Base-by-base conservation (phyloP, 2,329 filamentous ascomycete species). In the Boeremia exigua region DNA sequence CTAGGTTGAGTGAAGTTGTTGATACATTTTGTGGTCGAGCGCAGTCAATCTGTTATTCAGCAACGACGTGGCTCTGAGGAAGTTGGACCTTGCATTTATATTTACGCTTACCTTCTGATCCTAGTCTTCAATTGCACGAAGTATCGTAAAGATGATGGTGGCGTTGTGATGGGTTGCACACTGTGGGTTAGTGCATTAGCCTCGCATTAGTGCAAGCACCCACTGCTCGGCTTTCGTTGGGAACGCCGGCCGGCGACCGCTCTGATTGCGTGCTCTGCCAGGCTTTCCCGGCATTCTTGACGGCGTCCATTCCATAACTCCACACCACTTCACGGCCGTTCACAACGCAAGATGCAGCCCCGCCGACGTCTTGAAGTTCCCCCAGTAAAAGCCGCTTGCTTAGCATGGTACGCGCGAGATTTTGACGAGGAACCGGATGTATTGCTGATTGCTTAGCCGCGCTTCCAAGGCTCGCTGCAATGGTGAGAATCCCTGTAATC, bases 391-490 rank as follows among this genome's bases (percentile, higher is more conserved):
- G 34, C 48, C 19, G 53, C 53, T n/a, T 56, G 53, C 36, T 15
- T 56, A 51, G 29, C 53, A 51, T 56, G 53, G 53, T 56, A 50
- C 9, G 34, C n/a, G 15, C 11, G 17, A 17, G n/a, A 17, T 15
- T 5, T 9, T 25, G 11, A 14, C 9, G 7, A 27, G 10, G 19
- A 11, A 10, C 19, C 14, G 7, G 11, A n/a, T 12, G 46, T 2
- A 7, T 32, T 42, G 27, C 42, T 56, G 32, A 56, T n/a, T 15
- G 9, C 17, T 11, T 17, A 56, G 53, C n/a, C 53, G 53, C 36
- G 47, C 53, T 37, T 56, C 53, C 5, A 56, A 56, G 14, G 48
- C 53, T 30, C 53, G 53, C 11, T 56, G 53, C 36, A 47, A 56
- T 28, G 48, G 53, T 25, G 47, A 47, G 8, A 51, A 39, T 1